Evolutionary conservation across 257 asterid species (phyloP).

Genomic region (Capsicum pubescens): DNA sequence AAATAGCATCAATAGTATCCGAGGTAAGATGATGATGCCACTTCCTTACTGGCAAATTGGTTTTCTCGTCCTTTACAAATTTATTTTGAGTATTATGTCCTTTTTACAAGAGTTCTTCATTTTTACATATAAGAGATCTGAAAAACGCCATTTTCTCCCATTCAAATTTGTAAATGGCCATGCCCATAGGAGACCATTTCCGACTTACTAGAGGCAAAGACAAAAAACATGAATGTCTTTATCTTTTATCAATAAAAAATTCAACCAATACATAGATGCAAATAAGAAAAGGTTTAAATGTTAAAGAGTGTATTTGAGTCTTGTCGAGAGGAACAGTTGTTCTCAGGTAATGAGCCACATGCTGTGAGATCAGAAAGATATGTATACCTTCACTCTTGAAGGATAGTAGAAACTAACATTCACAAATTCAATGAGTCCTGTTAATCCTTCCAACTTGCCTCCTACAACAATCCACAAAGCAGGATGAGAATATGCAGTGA

Average conservation of each 20-base stretch:
- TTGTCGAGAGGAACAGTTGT: neutral
- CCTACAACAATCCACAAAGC: slow-evolving; percentile 55
- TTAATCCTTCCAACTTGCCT: slow-evolving; percentile 64
- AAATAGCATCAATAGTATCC: slow-evolving; percentile 8
- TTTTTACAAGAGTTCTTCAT: neutral
- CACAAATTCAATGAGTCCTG: slow-evolving; percentile 71
- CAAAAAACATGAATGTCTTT: neutral
- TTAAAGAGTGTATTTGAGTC: neutral
- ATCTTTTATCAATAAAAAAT: neutral
- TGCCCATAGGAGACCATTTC: neutral
- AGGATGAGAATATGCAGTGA: slow-evolving; percentile 4
- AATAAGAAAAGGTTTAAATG: slow-evolving; percentile 16
- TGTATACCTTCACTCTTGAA: slow-evolving; percentile 70
- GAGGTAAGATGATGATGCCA: slow-evolving; percentile 15
- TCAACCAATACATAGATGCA: neutral
- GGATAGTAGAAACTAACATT: slow-evolving; percentile 77
- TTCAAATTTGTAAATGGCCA: slow-evolving; percentile 16
- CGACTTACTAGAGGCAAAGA: neutral
- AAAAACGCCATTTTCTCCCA: neutral
- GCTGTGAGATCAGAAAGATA: slow-evolving; percentile 24
- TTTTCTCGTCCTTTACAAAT: neutral
- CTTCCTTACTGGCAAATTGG: neutral
- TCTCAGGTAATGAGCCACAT: neutral
- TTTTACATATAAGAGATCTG: neutral
- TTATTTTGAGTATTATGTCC: neutral